Conservation (phyloP, 1,284 basidiomycete species). For the Takashimella koratensis region DNA sequence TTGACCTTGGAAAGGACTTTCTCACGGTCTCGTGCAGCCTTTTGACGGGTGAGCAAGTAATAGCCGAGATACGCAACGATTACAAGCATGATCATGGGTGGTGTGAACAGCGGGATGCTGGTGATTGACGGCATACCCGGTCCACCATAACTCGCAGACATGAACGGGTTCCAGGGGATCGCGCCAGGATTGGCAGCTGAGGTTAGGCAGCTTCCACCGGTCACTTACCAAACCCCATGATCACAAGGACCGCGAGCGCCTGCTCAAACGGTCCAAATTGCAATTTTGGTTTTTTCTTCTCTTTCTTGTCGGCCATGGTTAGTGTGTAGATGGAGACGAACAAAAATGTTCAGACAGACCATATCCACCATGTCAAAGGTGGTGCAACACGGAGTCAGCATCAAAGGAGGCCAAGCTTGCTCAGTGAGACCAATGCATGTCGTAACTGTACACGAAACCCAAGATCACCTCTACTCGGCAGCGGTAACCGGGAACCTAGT, state of each 20-base stretch:
- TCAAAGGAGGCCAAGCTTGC: not conserved
- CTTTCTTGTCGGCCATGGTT: constrained; percentile 16
- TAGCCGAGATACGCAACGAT: constrained; percentile 35
- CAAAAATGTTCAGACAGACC: too few relatives aligned
- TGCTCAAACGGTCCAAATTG: constrained; percentile 37
- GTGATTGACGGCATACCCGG: constrained; percentile 1
- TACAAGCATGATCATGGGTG: constrained; percentile 32
- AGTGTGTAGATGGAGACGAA: constrained; percentile 1
- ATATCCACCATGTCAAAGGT: not conserved
- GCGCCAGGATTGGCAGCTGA: not conserved
- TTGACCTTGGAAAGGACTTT: constrained; percentile 21
- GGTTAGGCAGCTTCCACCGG: not conserved
- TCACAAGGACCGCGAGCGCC: constrained; percentile 23
- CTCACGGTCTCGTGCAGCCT: constrained; percentile 21
- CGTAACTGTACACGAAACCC: constrained; percentile 21
- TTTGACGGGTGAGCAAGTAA: constrained; percentile 30
- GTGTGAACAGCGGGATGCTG: constrained; percentile 26
- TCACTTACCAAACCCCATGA: constrained; percentile 32
- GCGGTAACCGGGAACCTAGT: constrained; percentile 43
- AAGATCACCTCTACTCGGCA: constrained; percentile 34
- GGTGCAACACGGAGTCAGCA: not conserved
- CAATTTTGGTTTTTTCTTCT: constrained; percentile 15
- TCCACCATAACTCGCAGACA: not conserved
- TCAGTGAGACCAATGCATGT: constrained; percentile 30
- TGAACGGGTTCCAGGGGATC: not conserved